Conservation (phyloP, 805 yeast species). For the Kregervanrija delftensis region DNA sequence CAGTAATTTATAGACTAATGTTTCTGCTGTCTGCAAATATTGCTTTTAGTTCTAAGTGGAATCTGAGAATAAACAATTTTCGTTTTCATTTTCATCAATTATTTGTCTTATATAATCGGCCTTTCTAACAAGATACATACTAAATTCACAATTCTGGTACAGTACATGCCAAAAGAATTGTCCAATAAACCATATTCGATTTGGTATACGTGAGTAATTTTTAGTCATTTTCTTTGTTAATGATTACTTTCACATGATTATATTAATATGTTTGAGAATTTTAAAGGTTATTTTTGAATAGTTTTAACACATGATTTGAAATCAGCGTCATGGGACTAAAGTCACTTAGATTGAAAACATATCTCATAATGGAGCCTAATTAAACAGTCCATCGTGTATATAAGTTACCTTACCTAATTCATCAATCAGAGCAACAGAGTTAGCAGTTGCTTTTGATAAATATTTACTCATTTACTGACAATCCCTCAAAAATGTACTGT, state of each 20-base stretch:
- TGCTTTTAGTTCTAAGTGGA: no score
- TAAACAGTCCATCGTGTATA: conserved; percentile 37
- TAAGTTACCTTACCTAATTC: conserved; percentile 53
- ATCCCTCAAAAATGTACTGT: conserved; percentile 48
- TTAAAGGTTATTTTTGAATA: conserved; percentile 26
- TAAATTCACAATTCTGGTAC: conserved; percentile 29
- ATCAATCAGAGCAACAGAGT: conserved; percentile 41
- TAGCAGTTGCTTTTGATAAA: conserved; percentile 34
- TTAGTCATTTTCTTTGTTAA: conserved; percentile 4
- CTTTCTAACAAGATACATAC: conserved; percentile 1
- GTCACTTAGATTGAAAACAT: conserved; percentile 19
- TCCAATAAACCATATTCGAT: conserved; percentile 27
- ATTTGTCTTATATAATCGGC: no score
- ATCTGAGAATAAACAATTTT: no score
- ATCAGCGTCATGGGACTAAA: conserved; percentile 22
- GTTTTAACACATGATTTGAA: conserved; percentile 39
- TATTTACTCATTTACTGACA: conserved; percentile 25
- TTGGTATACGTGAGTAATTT: conserved; percentile 29
- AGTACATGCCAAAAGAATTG: conserved; percentile 32
- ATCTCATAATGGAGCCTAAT: conserved; percentile 32
- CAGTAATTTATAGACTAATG: conserved; percentile 17
- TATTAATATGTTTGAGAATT: conserved; percentile 9
- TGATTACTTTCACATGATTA: conserved; percentile 22
- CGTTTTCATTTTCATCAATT: no score
- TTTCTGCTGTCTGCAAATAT: conserved; percentile 1